Evolutionary conservation across 2,329 filamentous ascomycete genomes (phyloP).

Genomic region (Colletotrichum falcatum): DNA sequence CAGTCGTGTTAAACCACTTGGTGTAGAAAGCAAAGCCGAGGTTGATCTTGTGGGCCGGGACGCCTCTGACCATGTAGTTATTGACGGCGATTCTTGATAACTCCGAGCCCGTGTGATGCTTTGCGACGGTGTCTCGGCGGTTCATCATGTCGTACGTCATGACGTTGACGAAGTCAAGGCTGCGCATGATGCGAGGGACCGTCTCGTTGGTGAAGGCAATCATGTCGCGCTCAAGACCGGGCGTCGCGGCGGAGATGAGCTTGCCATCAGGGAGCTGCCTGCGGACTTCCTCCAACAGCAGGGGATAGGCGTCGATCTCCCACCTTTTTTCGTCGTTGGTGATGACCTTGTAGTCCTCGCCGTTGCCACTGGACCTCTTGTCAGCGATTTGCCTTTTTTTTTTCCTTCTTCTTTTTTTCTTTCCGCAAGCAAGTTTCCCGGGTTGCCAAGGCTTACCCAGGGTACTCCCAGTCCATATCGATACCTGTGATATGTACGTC

Average conservation of each 20-base stretch:
- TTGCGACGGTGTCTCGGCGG: slow-evolving; percentile 72
- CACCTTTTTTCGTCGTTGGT: slow-evolving; percentile 70
- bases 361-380: slow-evolving; percentile 65
- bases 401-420: too few species aligned
- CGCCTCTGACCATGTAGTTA: slow-evolving; percentile 69
- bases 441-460: slow-evolving; percentile 52
- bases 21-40: slow-evolving; percentile 76
- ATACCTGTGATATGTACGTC: slow-evolving; percentile 42
- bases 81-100: slow-evolving; percentile 66
- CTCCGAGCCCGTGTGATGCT: slow-evolving; percentile 73
- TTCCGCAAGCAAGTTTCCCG: slow-evolving; percentile 3
- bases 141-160: slow-evolving; percentile 80
- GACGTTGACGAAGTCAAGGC: slow-evolving; percentile 75
- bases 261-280: slow-evolving; percentile 66
- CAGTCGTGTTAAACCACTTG: slow-evolving; percentile 70
- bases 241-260: slow-evolving; percentile 76
- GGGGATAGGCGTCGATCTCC: slow-evolving; percentile 73
- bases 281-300: slow-evolving; percentile 70
- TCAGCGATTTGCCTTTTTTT: background rate
- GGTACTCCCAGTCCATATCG: slow-evolving; percentile 76
- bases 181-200: slow-evolving; percentile 67
- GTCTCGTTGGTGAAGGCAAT: slow-evolving; percentile 72
- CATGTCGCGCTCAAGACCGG: slow-evolving; percentile 73
- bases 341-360: slow-evolving; percentile 74
- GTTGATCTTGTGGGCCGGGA: slow-evolving; percentile 65